Evolutionary conservation across 148 eudicot genomes (phyloP).

Genomic region (Arctostaphylos glauca): DNA sequence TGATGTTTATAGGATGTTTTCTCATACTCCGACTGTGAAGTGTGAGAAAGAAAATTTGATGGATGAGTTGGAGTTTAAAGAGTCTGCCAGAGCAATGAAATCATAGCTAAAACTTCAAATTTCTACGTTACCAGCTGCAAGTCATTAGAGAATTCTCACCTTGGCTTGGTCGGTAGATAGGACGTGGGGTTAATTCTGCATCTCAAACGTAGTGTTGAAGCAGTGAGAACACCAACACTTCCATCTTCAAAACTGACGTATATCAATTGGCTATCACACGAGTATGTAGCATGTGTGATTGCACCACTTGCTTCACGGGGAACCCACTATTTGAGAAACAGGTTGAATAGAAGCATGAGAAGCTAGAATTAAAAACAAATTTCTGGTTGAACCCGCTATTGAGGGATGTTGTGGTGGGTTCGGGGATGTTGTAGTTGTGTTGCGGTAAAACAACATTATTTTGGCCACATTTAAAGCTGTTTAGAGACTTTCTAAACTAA

Average conservation of each 20-base stretch:
- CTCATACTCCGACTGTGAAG: neutral
- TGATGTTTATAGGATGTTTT: neutral
- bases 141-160: conserved; percentile 33
- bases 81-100: neutral
- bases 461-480: too few relatives aligned
- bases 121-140: neutral
- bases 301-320: conserved; percentile 79
- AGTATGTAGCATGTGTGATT: conserved; percentile 83
- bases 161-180: conserved; percentile 69
- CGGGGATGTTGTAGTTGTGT: too few relatives aligned
- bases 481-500: too few relatives aligned
- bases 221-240: conserved; percentile 75
- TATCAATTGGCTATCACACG: conserved; percentile 86
- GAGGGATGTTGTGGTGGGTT: too few relatives aligned
- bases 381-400: neutral
- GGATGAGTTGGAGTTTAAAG: neutral
- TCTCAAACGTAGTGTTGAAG: conserved; percentile 66
- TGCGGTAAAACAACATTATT: too few relatives aligned
- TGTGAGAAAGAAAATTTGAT: neutral
- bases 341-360: conserved; percentile 18
- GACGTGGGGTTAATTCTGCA: conserved; percentile 76
- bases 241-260: conserved; percentile 83
- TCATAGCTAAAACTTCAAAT: neutral
- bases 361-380: neutral
- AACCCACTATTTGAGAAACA: conserved; percentile 55